A percentile compares a stretch with the other conserved stretches of the same genome.
phyloP scores from a whole-genome alignment of 306 rosid genomes.

The Prunus mira region DNA sequence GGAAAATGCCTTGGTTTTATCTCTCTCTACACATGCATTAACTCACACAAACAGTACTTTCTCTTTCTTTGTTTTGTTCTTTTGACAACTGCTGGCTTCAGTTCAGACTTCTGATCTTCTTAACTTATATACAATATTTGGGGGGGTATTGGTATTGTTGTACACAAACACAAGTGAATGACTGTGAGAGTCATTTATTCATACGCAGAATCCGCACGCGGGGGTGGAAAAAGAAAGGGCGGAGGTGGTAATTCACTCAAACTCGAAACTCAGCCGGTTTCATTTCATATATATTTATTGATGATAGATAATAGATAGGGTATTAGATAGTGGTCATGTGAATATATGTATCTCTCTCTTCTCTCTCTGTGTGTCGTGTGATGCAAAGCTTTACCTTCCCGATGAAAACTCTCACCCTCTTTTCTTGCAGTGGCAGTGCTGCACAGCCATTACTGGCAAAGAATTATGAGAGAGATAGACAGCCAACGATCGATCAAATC shows the following conservation, averaged over 20 bases:
- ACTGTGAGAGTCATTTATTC: background rate
- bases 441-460: conserved; percentile 69
- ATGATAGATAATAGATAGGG: too few species aligned
- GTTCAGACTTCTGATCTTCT: too few species aligned
- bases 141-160: too few species aligned
- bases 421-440: conserved; percentile 71
- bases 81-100: too few species aligned
- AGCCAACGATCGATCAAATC: conserved; percentile 66
- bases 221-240: too few species aligned
- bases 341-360: too few species aligned
- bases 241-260: too few species aligned
- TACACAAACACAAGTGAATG: too few species aligned
- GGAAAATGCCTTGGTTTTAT: conserved; percentile 11
- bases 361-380: conserved; percentile 5
- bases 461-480: conserved; percentile 37
- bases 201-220: background rate
- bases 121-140: too few species aligned
- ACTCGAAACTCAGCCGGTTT: too few species aligned
- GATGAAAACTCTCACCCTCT: conserved; percentile 76
- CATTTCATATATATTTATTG: too few species aligned
- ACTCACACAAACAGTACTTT: background rate
- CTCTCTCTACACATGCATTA: conserved; percentile 3
- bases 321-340: background rate
- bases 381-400: conserved; percentile 83
- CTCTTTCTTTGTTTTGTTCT: background rate